These are phyloP conservation scores for Trichoderma citrinoviride DNA, from an alignment of 2,329 filamentous ascomycete species.

Conservation along the genomic window DNA sequence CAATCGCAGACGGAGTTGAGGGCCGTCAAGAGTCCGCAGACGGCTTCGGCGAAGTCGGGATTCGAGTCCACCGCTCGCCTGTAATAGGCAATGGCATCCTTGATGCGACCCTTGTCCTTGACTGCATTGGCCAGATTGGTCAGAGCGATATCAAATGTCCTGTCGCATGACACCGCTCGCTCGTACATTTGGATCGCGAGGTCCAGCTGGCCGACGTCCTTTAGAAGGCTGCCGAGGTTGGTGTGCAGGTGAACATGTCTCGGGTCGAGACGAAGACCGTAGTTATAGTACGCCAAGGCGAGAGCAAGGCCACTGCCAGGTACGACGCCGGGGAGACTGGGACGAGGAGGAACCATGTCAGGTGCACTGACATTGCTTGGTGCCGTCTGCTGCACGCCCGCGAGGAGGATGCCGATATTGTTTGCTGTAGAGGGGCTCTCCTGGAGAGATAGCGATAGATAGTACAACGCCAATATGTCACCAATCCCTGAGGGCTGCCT, in stretches of 20 bases:
- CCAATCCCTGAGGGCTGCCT: conserved; percentile 73
- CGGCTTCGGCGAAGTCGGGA: conserved; percentile 92
- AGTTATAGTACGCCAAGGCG: conserved; percentile 91
- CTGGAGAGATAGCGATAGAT: conserved; percentile 88
- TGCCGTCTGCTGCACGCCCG: conserved; percentile 74
- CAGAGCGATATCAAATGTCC: conserved; percentile 93
- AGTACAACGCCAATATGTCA: conserved; percentile 93
- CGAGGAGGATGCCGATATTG: conserved; percentile 95
- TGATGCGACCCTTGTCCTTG: conserved; percentile 90
- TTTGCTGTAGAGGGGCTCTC: conserved; percentile 97
- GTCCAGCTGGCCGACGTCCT: conserved; percentile 91
- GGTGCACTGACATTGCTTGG: conserved; percentile 32
- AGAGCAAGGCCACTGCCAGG: conserved; percentile 85
- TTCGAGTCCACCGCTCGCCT: conserved; percentile 86
- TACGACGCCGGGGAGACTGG: conserved; percentile 69
- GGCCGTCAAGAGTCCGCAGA: conserved; percentile 91
- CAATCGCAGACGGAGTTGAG: conserved; percentile 96
- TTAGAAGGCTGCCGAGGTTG: conserved; percentile 89
- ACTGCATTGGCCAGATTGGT: conserved; percentile 97
- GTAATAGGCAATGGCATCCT: conserved; percentile 90
- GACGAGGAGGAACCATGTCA: conserved; percentile 26
- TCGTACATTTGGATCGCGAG: conserved; percentile 97
- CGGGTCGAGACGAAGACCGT: conserved; percentile 80
- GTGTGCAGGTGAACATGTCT: conserved; percentile 96
- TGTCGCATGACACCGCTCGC: conserved; percentile 85